Evolutionary conservation across 2,329 filamentous ascomycete species (phyloP).

Genomic region (Clarireedia homoeocarpa): DNA sequence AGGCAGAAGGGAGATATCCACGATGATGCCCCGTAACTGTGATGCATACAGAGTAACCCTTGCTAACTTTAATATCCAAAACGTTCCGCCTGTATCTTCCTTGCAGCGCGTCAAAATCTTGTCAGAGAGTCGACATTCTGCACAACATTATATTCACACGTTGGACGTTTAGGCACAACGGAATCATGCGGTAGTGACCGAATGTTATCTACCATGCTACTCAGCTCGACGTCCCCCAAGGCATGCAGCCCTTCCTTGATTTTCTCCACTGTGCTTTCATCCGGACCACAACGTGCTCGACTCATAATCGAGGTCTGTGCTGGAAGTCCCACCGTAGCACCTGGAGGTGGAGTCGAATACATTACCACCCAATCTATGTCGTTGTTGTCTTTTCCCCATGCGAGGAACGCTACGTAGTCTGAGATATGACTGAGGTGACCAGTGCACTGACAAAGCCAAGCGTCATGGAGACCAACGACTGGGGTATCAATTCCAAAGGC

Average conservation of each 20-base stretch:
- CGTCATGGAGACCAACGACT: conserved; percentile 1
- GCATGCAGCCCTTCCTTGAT: background rate
- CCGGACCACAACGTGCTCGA: background rate
- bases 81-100: background rate
- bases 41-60: too few relatives aligned
- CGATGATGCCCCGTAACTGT: too few relatives aligned
- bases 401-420: conserved; percentile 4
- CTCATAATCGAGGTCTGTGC: conserved; percentile 5
- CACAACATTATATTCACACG: conserved; percentile 3
- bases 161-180: background rate
- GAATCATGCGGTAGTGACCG: background rate
- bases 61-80: too few relatives aligned
- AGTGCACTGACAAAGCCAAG: conserved; percentile 1
- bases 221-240: background rate
- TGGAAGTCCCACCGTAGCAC: conserved; percentile 1
- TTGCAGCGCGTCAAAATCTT: background rate
- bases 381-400: background rate
- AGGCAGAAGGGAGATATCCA: too few relatives aligned
- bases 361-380: background rate
- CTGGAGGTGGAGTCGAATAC: conserved; percentile 3
- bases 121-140: conserved; percentile 6
- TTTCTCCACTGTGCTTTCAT: background rate
- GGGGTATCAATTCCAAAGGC: conserved; percentile 3
- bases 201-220: background rate
- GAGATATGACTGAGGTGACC: conserved; percentile 1